Percentiles rank a stretch among this genome's conserved stretches.
These are phyloP conservation scores for Gillenia trifoliata DNA, from an alignment of 306 rosid genomes.

Conservation along the genomic window DNA sequence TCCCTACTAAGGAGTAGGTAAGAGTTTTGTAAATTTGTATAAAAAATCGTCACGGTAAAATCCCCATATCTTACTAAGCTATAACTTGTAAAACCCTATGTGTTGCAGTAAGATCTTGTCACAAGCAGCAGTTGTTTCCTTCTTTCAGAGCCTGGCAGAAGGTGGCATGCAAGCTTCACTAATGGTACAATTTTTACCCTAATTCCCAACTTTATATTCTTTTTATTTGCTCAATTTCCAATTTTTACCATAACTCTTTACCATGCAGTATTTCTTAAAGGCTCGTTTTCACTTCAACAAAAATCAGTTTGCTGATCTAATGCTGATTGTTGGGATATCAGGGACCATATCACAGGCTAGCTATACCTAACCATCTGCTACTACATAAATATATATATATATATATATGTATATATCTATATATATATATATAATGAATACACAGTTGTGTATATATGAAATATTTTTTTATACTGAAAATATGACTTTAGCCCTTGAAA, in stretches of 20 bases:
- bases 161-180: slow-evolving; percentile 61
- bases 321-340: slow-evolving; percentile 59
- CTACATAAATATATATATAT: neutral
- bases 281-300: slow-evolving; percentile 81
- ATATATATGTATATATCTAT: no score
- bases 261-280: slow-evolving; percentile 80
- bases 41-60: neutral
- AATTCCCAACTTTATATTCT: neutral
- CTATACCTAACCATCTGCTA: slow-evolving; percentile 1
- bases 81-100: slow-evolving; percentile 3
- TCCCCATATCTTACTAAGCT: neutral
- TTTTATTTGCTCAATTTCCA: neutral
- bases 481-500: no score
- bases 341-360: slow-evolving; percentile 66
- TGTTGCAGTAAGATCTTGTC: slow-evolving; percentile 65
- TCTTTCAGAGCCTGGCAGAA: slow-evolving; percentile 73
- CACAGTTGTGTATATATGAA: no score
- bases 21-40: neutral
- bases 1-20: slow-evolving; percentile 58
- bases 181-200: slow-evolving; percentile 42
- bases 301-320: slow-evolving; percentile 73
- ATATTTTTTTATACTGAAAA: no score
- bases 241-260: neutral
- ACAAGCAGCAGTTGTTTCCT: slow-evolving; percentile 59
- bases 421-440: no score